These are phyloP conservation scores for Nowakowskiella sp. DNA, from an alignment of 192 early-diverging fungal species.

Conservation along the genomic window DNA sequence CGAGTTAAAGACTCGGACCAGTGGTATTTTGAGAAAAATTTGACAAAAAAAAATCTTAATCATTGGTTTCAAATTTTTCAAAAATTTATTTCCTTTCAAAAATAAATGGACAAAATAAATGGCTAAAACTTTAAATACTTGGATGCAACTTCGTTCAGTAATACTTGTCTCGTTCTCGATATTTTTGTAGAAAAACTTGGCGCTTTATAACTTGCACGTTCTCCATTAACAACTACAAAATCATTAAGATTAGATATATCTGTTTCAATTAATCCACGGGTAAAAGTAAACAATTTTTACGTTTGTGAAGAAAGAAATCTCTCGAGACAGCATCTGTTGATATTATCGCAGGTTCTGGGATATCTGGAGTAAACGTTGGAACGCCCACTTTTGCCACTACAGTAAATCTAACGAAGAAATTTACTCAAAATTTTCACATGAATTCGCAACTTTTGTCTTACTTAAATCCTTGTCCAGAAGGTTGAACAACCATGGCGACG, in stretches of 20 bases:
- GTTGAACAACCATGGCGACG: conserved; percentile 45
- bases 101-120: too few species aligned
- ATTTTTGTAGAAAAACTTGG: conserved; percentile 60
- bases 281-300: conserved; percentile 18
- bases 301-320: conserved; percentile 57
- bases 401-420: conserved; percentile 14
- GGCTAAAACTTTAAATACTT: conserved; percentile 36
- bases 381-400: conserved; percentile 51
- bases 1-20: too few species aligned
- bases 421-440: neutral
- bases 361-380: conserved; percentile 49
- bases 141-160: conserved; percentile 53
- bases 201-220: conserved; percentile 57
- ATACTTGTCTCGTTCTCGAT: conserved; percentile 47
- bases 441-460: conserved; percentile 2
- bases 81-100: too few species aligned
- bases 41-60: too few species aligned
- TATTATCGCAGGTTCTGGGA: conserved; percentile 50
- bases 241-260: neutral
- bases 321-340: conserved; percentile 47
- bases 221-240: conserved; percentile 52
- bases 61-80: too few species aligned
- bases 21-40: too few species aligned
- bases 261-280: neutral
- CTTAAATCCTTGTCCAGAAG: conserved; percentile 39